phyloP scores from a whole-genome alignment of 169 alveolate species.

The Plasmodium relictum region DNA sequence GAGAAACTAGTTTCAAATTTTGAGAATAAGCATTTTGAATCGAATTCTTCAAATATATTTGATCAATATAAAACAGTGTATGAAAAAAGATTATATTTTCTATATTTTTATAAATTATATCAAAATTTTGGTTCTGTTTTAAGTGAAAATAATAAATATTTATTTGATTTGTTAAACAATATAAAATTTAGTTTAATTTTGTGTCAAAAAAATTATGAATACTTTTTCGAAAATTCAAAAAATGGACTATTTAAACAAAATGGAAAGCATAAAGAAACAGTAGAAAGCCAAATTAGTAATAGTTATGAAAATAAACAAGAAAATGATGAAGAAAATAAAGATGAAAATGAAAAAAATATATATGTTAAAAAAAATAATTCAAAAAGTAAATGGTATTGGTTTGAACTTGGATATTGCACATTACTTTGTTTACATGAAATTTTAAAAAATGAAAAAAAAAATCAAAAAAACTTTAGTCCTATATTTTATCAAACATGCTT shows the following conservation, averaged over 20 bases:
- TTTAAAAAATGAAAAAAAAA: constrained; percentile 70
- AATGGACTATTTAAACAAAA: background rate
- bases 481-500: constrained; percentile 50
- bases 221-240: background rate
- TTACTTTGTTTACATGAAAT: constrained; percentile 70
- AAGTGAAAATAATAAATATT: constrained; percentile 31
- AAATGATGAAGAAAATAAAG: background rate
- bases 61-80: constrained; percentile 20
- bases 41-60: constrained; percentile 13
- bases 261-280: background rate
- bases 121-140: constrained; percentile 51
- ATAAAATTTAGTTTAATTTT: constrained; percentile 24
- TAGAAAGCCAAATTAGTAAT: background rate
- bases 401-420: constrained; percentile 59
- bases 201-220: constrained; percentile 27
- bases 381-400: constrained; percentile 70
- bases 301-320: background rate
- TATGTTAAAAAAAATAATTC: constrained; percentile 2
- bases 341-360: background rate
- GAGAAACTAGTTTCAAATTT: constrained; percentile 29
- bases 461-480: constrained; percentile 51
- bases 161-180: constrained; percentile 54
- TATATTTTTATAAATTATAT: constrained; percentile 43
- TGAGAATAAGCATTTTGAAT: constrained; percentile 28
- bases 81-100: constrained; percentile 58